phyloP scores from a whole-genome alignment of 192 early-diverging fungal species.

The Chytriomyces sp. region DNA sequence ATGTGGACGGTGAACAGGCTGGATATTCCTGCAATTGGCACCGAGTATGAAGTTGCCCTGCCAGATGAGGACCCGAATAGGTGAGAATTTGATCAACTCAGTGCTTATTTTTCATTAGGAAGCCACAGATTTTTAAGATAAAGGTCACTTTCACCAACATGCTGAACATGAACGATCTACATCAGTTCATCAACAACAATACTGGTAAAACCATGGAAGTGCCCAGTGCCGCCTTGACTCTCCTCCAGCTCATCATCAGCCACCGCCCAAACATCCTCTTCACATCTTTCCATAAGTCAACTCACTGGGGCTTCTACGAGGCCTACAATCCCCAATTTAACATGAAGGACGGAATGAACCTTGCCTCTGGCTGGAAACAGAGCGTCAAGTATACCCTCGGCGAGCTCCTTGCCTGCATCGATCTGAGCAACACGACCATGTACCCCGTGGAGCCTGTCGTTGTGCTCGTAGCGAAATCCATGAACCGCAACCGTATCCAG shows the following conservation, averaged over 20 bases:
- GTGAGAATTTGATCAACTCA: background rate
- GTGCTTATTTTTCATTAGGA: background rate
- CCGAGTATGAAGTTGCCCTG: background rate
- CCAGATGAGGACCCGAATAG: background rate
- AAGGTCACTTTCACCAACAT: conserved; percentile 7
- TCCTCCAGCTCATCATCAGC: conserved; percentile 18
- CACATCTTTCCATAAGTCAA: conserved; percentile 15
- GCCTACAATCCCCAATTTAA: conserved; percentile 21
- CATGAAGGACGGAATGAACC: conserved; percentile 13
- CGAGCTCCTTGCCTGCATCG: conserved; percentile 12
- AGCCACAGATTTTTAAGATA: conserved; percentile 5
- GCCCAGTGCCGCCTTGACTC: conserved; percentile 17
- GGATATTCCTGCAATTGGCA: background rate
- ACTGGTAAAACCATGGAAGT: conserved; percentile 13
- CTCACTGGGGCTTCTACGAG: conserved; percentile 21
- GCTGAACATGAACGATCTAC: conserved; percentile 16
- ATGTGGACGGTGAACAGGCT: background rate
- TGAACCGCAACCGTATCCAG: conserved; percentile 9
- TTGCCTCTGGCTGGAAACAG: conserved; percentile 26
- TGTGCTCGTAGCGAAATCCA: background rate
- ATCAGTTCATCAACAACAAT: conserved; percentile 9
- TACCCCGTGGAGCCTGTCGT: conserved; percentile 15
- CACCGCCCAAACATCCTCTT: conserved; percentile 25
- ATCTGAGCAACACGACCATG: conserved; percentile 10
- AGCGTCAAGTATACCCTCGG: conserved; percentile 19